Evolutionary conservation across 1,139 yeast species (phyloP), one percentile per base, ranked within the genome.

Genomic region (Diutina rugosa): DNA sequence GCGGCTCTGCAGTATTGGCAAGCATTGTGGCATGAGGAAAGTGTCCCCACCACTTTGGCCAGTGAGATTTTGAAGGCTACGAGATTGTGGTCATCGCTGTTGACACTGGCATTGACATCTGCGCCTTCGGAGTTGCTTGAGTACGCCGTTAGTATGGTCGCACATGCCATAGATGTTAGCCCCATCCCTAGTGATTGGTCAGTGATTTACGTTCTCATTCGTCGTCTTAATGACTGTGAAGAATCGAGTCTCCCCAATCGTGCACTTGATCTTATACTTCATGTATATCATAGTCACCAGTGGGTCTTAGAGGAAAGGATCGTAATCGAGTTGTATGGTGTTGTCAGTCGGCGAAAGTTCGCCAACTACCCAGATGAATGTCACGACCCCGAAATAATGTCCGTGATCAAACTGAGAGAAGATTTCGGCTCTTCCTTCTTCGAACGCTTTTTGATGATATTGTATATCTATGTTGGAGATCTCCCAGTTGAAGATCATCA

Each of bases 301-400:
- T 76, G 79, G 79, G 71, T 72, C 4, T 55, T 74, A 2, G 73
- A 74, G 49, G 80, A 76, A 53, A 64, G 64, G 49, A 56, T 74
- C 26, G 59, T 77, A 1, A 58, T 69, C 10, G 64, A 63, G 35
- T 56, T 76, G 3, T 75, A 74, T 58, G 57, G 67, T 0, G 63
- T 68, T 0, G 64, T 75, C 4, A 70, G 78, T 0, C 49, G 61
- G 1, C 60, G 76, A 51, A 72, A 67, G 57, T 77, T 76, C 62
- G 67, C 73, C 30, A 73, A 75, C 58, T 76, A 74, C 57, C 63
- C 61, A 0, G 76, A 73, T 57, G 80, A 76, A 60, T 58, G 62
- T 26, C 60, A 56, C 9, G 60, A 60, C 4, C 72, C 73, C 1
- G 65, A 63, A 7, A 55, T 71, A 2, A 55, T 76, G 14, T 68